Base-by-base conservation (phyloP, 2,329 filamentous ascomycete species). In the Neonectria neomacrospora region DNA sequence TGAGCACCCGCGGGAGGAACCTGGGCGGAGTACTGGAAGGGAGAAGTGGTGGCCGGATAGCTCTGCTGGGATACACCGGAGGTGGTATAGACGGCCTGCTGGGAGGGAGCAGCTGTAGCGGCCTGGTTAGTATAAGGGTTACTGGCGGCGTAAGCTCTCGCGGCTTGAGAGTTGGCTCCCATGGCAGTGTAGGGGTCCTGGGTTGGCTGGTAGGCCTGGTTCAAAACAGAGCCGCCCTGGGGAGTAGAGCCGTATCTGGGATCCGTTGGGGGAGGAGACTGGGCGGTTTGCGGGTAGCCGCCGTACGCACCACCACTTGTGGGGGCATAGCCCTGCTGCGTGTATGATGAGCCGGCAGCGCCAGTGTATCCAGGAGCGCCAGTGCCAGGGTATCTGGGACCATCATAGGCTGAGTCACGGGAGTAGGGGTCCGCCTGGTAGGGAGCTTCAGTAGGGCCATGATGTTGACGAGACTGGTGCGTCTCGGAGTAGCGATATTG, bases 401-500 rank as follows among this genome's bases (percentile, higher is more conserved):
- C 74, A 61, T 78, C 76, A 75, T 80, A 82, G 73, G 79, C 76
- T 54, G 74, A 68, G 66, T 82, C 81, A 72, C 79, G 79, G 61
- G 74, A 69, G 67, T 81, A 80, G 22, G 74, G 72, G 52, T 80
- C 78, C 64, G 72, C 59, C 60, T 72, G 72, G 63, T 75, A 78
- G 28, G 76, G 75, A 73, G 70, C 74, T 72, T 77, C 76, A 54
- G 82, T 82, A 41, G 82, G 82, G 60, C 82, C 82, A 68, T 80
- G 80, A 65, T 84, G 79, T 71, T 85, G 82, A 58, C 82, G 80
- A 64, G 81, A 80, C 71, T 80, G 78, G 58, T 80, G 78, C 45
- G 82, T 84, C 78, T 85, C 80, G 66, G 85, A 86, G 74, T 86
- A 82, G 76, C 83, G 83, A 74, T 86, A 86, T 77, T 85, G 83